phyloP scores from a whole-genome alignment of 805 yeast species.

The Wickerhamiella alocasiicola region DNA sequence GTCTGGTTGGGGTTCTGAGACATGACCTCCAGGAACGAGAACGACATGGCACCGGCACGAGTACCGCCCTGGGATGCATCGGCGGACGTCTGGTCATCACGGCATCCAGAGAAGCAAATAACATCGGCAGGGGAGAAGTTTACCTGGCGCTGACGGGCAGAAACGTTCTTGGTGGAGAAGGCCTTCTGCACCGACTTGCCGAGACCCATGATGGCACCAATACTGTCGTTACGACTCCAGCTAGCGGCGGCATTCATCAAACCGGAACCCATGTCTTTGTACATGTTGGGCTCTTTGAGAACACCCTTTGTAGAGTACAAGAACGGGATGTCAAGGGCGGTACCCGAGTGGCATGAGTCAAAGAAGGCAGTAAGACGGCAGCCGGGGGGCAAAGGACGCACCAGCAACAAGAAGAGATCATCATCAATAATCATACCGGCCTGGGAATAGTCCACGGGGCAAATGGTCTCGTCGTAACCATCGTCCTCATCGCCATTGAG shows the following conservation, averaged over 20 bases:
- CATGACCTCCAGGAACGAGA: constrained; percentile 59
- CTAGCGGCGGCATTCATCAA: constrained; percentile 47
- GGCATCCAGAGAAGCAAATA: constrained; percentile 66
- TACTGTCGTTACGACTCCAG: constrained; percentile 49
- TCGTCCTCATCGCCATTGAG: constrained; percentile 63
- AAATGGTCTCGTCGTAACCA: constrained; percentile 59
- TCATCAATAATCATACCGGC: constrained; percentile 66
- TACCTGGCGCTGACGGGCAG: constrained; percentile 26
- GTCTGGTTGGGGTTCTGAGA: constrained; percentile 49
- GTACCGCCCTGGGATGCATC: constrained; percentile 62
- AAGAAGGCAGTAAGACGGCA: constrained; percentile 67
- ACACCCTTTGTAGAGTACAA: constrained; percentile 74
- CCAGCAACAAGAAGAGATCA: constrained; percentile 58
- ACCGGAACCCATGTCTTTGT: constrained; percentile 62
- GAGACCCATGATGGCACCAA: constrained; percentile 32
- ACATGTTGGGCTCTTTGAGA: constrained; percentile 64
- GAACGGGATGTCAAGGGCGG: constrained; percentile 69
- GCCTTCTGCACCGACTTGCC: constrained; percentile 16
- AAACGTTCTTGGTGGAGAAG: constrained; percentile 14
- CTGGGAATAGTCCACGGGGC: constrained; percentile 58
- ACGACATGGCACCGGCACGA: constrained; percentile 78
- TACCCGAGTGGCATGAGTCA: constrained; percentile 81
- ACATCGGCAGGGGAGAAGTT: constrained; percentile 71
- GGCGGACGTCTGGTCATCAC: constrained; percentile 73
- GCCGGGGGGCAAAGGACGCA: constrained; percentile 56